A percentile compares a stretch with the other conserved stretches of the same genome.
These are phyloP conservation scores for Penicillium decumbens DNA, from an alignment of 2,329 filamentous ascomycete species.

Conservation along the genomic window DNA sequence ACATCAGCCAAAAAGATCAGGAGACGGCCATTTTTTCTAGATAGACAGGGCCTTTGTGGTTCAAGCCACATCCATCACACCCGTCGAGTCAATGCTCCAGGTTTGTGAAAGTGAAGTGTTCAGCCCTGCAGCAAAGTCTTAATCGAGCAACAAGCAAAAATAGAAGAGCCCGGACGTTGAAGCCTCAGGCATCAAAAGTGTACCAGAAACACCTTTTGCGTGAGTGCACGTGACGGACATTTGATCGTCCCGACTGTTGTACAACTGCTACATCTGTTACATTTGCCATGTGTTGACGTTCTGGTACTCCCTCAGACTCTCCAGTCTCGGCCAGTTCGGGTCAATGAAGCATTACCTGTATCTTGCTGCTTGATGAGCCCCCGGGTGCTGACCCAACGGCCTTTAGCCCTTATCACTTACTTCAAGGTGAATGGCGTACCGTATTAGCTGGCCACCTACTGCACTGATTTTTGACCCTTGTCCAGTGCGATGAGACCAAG, in stretches of 20 bases:
- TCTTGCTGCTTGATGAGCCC: not conserved
- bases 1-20: slow-evolving; percentile 6
- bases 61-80: slow-evolving; percentile 17
- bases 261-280: not conserved
- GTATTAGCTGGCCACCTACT: not conserved
- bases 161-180: slow-evolving; percentile 1
- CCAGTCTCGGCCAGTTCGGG: not conserved
- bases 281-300: not conserved
- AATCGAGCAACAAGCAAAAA: not conserved
- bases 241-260: not conserved
- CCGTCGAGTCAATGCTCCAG: slow-evolving; percentile 3
- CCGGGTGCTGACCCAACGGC: too few species aligned
- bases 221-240: not conserved
- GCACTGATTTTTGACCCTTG: slow-evolving; percentile 1
- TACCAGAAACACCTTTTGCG: too few species aligned
- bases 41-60: slow-evolving; percentile 7
- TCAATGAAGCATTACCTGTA: not conserved
- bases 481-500: not conserved
- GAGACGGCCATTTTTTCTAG: slow-evolving; percentile 26
- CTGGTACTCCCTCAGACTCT: not conserved
- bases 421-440: slow-evolving; percentile 1
- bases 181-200: slow-evolving; percentile 5
- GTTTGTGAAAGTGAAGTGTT: not conserved
- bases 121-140: slow-evolving; percentile 1
- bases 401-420: not conserved